These are phyloP conservation scores for Pharnaceum exiguum DNA, from an alignment of 148 eudicot species.

Conservation along the genomic window DNA sequence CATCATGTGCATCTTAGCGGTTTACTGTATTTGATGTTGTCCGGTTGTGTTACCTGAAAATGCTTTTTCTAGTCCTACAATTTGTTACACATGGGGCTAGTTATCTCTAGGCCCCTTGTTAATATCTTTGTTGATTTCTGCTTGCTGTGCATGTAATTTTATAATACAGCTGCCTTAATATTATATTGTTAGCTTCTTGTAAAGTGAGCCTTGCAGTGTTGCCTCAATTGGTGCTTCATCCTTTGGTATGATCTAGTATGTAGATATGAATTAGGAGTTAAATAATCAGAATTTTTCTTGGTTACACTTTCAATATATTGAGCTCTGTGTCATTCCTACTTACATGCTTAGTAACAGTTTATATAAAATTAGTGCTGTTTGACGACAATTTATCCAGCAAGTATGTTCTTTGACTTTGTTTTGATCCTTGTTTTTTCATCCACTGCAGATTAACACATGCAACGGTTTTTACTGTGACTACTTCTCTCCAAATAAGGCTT, in stretches of 20 bases:
- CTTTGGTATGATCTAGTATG: conserved; percentile 13
- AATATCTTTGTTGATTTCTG: conserved; percentile 8
- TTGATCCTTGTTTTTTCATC: not conserved
- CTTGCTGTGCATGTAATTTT: not conserved
- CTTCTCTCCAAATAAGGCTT: conserved; percentile 75
- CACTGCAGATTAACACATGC: conserved; percentile 73
- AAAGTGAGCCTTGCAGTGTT: conserved; percentile 17
- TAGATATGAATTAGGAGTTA: conserved; percentile 8
- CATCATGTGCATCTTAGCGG: not conserved
- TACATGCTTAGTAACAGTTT: not conserved
- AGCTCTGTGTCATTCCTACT: not conserved
- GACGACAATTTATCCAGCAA: not conserved
- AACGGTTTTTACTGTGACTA: conserved; percentile 88
- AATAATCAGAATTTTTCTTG: conserved; percentile 7
- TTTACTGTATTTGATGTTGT: not conserved
- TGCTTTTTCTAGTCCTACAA: conserved; percentile 5
- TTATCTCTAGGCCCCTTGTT: conserved; percentile 11
- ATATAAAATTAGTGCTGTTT: conserved; percentile 6
- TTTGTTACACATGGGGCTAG: conserved; percentile 30
- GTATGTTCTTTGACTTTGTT: conserved; percentile 10
- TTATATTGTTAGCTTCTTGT: conserved; percentile 8
- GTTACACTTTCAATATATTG: not conserved
- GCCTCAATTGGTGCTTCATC: conserved; percentile 7
- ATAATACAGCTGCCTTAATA: not conserved
- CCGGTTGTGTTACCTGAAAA: not conserved